Base-by-base conservation (phyloP, 169 alveolate genomes). In the Plasmodium vivax region DNA sequence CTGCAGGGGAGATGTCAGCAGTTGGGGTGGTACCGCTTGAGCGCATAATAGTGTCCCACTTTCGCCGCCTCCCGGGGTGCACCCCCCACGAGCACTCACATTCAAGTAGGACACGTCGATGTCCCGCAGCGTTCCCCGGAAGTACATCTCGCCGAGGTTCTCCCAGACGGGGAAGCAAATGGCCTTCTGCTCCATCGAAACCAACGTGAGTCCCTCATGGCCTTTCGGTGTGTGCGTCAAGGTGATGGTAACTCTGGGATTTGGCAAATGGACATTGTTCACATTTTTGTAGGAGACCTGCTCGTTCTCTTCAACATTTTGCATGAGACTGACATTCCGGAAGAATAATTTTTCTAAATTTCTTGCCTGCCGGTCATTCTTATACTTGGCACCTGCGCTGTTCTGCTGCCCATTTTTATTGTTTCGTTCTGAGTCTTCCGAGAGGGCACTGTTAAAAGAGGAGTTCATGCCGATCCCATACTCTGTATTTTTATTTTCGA, bases 121-220 rank as follows among this genome's bases (percentile, higher is more conserved):
- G 45, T 97, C 98, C 75, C 96, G 88, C 41, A 96, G 84, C 7
- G 98, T 97, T 3, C 98, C 98, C 68, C 98, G 94, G 73, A 96
- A 96, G 41, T 94, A 85, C 5, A 97, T 91, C 62, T 96, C 97
- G 3, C 98, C 98, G 68, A 97, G 75, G 82, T 96, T 96, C 38
- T 96, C 97, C 98, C 98, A 97, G 56, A 95, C 85, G 34, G 98
- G 96, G 19, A 92, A 73, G 8, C 90, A 36, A 7, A 92, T 87
- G 83, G 92, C 92, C 54, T 85, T 85, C 82, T 85, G 93, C 27
- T 77, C 85, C 7, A 85, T 74, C 12, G 93, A 85, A 14, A 71
- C 74, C 16, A 85, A 23, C 34, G n/a, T 68, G 10, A 85, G 32
- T 30, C 93, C 93, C 12, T 85, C 93, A 75, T 85, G 75, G 0